Percentiles rank a stretch among this genome's conserved stretches.
These are phyloP conservation scores for Amniculicola lignicola DNA, from an alignment of 495 filamentous ascomycete genomes.

Conservation along the genomic window DNA sequence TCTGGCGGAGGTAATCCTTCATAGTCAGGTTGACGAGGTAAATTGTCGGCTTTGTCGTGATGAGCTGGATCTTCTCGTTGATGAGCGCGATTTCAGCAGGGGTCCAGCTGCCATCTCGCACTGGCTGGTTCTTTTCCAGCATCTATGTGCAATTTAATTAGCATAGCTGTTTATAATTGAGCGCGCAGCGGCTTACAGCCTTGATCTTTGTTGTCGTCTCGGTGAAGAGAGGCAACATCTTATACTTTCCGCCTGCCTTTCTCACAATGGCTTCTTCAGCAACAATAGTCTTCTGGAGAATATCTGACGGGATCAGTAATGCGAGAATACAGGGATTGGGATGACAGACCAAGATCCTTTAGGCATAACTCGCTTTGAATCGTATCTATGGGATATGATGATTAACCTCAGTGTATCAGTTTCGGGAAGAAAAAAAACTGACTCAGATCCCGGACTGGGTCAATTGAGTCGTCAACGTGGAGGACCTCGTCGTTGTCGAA, in stretches of 20 bases:
- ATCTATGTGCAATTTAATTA: too few species aligned
- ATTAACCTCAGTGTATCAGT: not conserved
- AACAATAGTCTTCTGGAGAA: conserved; percentile 35
- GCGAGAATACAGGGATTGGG: not conserved
- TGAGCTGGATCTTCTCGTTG: conserved; percentile 39
- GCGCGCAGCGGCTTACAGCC: not conserved
- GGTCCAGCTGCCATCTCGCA: conserved; percentile 39
- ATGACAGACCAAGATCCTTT: conserved; percentile 33
- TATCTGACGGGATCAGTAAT: conserved; percentile 21
- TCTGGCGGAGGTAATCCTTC: conserved; percentile 42
- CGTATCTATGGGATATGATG: conserved; percentile 12
- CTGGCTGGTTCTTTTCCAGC: conserved; percentile 36
- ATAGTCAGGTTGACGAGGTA: conserved; percentile 42
- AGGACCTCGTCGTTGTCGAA: conserved; percentile 37
- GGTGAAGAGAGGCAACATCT: conserved; percentile 38
- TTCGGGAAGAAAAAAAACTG: not conserved
- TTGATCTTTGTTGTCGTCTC: conserved; percentile 34
- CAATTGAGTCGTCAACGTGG: conserved; percentile 32
- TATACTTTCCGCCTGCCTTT: conserved; percentile 39
- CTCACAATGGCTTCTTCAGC: conserved; percentile 36
- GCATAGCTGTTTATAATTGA: not conserved
- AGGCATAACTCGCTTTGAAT: conserved; percentile 41
- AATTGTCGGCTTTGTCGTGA: conserved; percentile 40
- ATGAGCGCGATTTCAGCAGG: conserved; percentile 39
- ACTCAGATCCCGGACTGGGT: conserved; percentile 38